Evolutionary conservation across 345 rosid species (phyloP).

Genomic region (Salix dunnii): DNA sequence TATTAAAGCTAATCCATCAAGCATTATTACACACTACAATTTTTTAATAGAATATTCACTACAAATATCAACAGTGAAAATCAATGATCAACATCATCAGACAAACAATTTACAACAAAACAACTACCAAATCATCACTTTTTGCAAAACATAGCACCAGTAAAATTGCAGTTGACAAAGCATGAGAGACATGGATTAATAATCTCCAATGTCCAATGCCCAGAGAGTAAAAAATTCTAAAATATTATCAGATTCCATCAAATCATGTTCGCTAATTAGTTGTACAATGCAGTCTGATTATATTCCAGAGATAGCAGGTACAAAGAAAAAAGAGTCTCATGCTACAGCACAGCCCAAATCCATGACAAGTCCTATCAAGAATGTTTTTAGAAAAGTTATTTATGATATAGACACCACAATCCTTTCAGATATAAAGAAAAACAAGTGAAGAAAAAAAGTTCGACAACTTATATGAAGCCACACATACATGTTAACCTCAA

Average conservation of each 20-base stretch:
- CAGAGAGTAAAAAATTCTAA: neutral
- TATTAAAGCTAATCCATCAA: constrained; percentile 13
- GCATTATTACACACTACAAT: neutral
- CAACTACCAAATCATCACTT: neutral
- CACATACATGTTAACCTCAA: constrained; percentile 79
- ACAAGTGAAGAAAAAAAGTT: neutral
- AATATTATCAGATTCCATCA: neutral
- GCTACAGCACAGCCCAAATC: neutral
- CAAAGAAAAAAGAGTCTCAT: neutral
- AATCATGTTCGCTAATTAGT: neutral
- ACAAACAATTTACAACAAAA: neutral
- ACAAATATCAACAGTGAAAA: too few relatives aligned
- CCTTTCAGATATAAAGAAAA: neutral
- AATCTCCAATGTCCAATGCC: neutral
- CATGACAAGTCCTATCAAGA: constrained; percentile 3
- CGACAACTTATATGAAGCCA: constrained; percentile 1
- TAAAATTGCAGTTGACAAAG: neutral
- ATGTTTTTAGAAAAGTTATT: neutral
- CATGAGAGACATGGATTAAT: neutral
- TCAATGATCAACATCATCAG: neutral
- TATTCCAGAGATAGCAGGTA: too few relatives aligned
- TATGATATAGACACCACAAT: neutral
- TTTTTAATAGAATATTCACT: neutral
- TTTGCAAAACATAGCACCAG: neutral
- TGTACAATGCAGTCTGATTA: too few relatives aligned